phyloP scores from a whole-genome alignment of 148 eudicot genomes.

The Persicaria maculosa region DNA sequence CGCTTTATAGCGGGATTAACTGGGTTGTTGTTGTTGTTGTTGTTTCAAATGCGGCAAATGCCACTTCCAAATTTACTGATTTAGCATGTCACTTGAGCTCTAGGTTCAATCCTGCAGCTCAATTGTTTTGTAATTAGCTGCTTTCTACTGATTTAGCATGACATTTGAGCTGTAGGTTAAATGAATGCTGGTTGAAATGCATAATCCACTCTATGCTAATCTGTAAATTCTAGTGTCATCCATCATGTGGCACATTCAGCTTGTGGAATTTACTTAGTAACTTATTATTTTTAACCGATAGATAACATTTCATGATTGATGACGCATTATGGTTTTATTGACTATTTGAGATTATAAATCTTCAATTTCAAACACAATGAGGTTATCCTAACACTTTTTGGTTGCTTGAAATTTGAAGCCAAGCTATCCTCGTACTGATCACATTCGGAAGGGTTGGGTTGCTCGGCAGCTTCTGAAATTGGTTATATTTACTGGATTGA shows the following conservation, averaged over 20 bases:
- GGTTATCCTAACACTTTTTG: conserved; percentile 14
- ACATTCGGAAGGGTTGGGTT: conserved; percentile 85
- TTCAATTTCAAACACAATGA: neutral
- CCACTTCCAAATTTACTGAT: neutral
- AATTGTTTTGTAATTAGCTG: neutral
- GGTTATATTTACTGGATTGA: conserved; percentile 88
- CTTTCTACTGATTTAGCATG: neutral
- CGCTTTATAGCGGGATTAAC: no score
- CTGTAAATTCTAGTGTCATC: neutral
- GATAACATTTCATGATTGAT: neutral
- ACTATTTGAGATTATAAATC: neutral
- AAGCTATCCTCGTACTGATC: conserved; percentile 73
- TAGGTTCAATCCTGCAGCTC: neutral
- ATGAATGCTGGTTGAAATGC: neutral
- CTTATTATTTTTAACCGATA: neutral
- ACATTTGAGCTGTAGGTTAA: neutral
- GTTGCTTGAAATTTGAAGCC: conserved; percentile 37
- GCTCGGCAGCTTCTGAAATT: conserved; percentile 75
- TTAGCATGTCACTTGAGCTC: neutral
- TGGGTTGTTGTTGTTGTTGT: no score
- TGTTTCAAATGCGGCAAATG: conserved; percentile 1
- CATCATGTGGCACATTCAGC: neutral
- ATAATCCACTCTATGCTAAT: neutral
- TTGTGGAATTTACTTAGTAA: neutral
- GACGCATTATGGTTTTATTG: neutral